Conservation (phyloP, 192 early-diverging fungal species). For the Umbelopsis isabellina region DNA sequence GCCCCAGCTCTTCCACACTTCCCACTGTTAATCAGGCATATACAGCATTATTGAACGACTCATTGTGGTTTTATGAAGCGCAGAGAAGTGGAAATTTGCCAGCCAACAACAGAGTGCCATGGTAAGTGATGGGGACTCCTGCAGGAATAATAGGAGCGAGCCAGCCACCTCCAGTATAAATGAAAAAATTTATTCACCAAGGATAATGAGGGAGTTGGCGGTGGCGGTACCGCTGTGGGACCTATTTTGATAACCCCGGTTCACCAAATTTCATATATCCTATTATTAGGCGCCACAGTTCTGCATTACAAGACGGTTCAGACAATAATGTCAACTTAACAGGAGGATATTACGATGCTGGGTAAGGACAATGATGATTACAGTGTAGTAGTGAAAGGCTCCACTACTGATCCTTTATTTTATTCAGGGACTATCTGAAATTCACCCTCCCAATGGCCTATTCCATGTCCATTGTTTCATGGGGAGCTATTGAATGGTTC, state of each 20-base stretch:
- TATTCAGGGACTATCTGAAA: constrained; percentile 56
- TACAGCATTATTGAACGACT: constrained; percentile 43
- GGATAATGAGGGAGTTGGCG: no score
- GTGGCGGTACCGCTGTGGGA: no score
- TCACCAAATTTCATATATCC: not conserved
- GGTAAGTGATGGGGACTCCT: constrained; percentile 35
- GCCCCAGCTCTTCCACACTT: not conserved
- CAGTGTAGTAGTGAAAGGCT: no score
- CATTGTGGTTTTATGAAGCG: constrained; percentile 59
- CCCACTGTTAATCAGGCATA: constrained; percentile 36
- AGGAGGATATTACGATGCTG: constrained; percentile 46
- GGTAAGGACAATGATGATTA: constrained; percentile 31
- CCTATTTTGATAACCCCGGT: constrained; percentile 11
- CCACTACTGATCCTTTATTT: not conserved
- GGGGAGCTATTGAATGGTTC: constrained; percentile 60
- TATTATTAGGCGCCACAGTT: constrained; percentile 37
- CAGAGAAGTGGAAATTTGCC: constrained; percentile 55
- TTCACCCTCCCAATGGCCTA: constrained; percentile 65
- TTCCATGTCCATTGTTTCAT: constrained; percentile 47
- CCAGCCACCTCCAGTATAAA: no score
- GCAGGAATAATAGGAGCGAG: not conserved
- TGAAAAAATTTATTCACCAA: no score
- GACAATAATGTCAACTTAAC: constrained; percentile 36
- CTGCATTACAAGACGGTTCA: constrained; percentile 35
- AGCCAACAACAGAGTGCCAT: constrained; percentile 52